Base-by-base conservation (phyloP, 805 yeast species). In the Clavispora santaluciae region DNA sequence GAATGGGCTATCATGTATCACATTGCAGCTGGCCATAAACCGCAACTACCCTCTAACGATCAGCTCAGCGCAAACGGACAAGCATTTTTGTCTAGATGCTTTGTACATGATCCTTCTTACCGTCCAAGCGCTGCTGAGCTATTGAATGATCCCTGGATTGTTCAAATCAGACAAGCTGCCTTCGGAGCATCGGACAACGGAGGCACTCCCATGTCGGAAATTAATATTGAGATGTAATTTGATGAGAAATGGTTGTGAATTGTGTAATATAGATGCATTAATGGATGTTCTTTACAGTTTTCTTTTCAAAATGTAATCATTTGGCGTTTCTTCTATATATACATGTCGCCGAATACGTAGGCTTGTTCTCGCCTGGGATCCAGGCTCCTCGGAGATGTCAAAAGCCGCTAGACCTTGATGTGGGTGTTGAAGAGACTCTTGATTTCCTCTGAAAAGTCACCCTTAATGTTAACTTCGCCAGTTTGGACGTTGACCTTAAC, bases 1-100 rank as follows among this genome's bases (percentile, higher is more conserved):
- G 98, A 91, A 58, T 93, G 95, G 95, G 96, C 98, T 2, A 86
- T 93, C 38, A 91, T 93, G 98, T 93, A 90, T 57, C 96, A 88
- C 60, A 93, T 93, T 56, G 98, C 97, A 0, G 95, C 95, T 2
- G 96, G 96, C 1, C 93, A 87, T 57, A 72, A 79, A 43, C 99
- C 99, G 0, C 88, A 78, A 52, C 69, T 91, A 39, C 99, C 99
- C 4, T 60, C 79, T 0, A 63, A 72, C 1, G 93, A 84, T 44
- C 96, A 88, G 61, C 68, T 93, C 40, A 81, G 93, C 50, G 75
- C 72, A 12, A 77, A 71, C 11, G 98, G 99, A 13, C 73, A 70
- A 38, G 69, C 70, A 17, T 90, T 93, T 60, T 63, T 93, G 49
- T 69, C 78, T 11, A 74, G 81, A 48, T 86, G 96, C 60, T 70